Conservation (phyloP, 1,284 basidiomycete species). For the Ustilago vetiveriae region DNA sequence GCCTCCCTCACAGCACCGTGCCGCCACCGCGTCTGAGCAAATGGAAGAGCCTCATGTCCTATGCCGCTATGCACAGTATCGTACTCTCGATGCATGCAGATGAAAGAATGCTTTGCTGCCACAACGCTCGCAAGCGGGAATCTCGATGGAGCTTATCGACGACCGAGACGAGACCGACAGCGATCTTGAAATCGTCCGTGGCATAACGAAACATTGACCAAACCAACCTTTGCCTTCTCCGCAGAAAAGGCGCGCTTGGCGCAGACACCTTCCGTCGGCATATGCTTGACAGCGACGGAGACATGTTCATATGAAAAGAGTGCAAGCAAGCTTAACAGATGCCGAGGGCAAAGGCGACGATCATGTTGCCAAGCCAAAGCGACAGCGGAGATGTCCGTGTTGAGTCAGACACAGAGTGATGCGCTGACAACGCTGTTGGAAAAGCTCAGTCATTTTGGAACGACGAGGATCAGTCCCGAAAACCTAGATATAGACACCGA, state of each 20-base stretch:
- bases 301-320: too few relatives aligned
- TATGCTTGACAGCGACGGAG: constrained; percentile 6
- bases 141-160: not conserved
- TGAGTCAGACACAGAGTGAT: not conserved
- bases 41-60: not conserved
- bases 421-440: too few relatives aligned
- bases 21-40: constrained; percentile 1
- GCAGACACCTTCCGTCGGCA: constrained; percentile 19
- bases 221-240: constrained; percentile 5
- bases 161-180: constrained; percentile 8
- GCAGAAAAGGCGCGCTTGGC: too few relatives aligned
- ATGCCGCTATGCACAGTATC: not conserved
- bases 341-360: not conserved
- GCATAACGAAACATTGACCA: not conserved
- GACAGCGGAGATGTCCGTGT: not conserved
- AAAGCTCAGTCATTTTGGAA: too few relatives aligned
- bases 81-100: not conserved
- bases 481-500: not conserved
- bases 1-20: too few relatives aligned
- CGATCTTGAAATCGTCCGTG: too few relatives aligned
- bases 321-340: too few relatives aligned
- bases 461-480: not conserved
- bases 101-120: not conserved
- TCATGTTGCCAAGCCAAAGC: not conserved
- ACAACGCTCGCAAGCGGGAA: constrained; percentile 1